Conservation (phyloP, 2,329 filamentous ascomycete genomes). For the Ceratocystis huliohia region DNA sequence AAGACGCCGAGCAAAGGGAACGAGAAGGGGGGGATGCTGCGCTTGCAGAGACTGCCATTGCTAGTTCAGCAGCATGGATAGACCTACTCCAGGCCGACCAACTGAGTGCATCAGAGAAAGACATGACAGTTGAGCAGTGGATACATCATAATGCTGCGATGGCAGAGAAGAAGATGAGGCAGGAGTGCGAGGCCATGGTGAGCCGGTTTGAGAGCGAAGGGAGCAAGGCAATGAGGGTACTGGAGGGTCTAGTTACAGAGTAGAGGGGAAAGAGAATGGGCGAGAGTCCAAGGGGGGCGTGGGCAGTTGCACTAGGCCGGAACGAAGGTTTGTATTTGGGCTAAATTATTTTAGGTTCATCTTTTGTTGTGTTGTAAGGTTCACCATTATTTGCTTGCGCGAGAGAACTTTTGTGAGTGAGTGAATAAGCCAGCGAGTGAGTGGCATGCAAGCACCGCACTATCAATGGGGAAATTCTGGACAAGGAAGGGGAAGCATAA, state of each 20-base stretch:
- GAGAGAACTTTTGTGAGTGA: not conserved
- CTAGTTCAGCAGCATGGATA: conserved; percentile 37
- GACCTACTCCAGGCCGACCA: conserved; percentile 43
- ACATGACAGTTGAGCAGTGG: conserved; percentile 92
- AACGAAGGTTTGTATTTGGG: not conserved
- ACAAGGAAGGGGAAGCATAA: no score
- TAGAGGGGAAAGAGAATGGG: conserved; percentile 21
- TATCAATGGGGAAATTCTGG: no score
- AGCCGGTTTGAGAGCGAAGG: conserved; percentile 74
- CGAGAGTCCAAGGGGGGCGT: not conserved
- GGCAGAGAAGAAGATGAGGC: conserved; percentile 66
- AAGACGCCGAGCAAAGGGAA: not conserved
- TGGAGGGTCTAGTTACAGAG: conserved; percentile 59
- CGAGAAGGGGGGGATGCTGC: not conserved
- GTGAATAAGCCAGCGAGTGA: not conserved
- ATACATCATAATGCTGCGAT: conserved; percentile 66
- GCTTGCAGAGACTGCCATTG: conserved; percentile 33
- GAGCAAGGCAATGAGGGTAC: conserved; percentile 56
- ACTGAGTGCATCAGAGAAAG: conserved; percentile 63
- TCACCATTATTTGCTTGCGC: not conserved
- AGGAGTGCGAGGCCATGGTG: conserved; percentile 74
- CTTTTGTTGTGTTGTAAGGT: not conserved
- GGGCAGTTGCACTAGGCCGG: not conserved
- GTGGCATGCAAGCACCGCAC: not conserved
- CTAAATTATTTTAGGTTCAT: not conserved